Evolutionary conservation across 352 stramenopile species (phyloP).

Genomic region (Pythium volutum): DNA sequence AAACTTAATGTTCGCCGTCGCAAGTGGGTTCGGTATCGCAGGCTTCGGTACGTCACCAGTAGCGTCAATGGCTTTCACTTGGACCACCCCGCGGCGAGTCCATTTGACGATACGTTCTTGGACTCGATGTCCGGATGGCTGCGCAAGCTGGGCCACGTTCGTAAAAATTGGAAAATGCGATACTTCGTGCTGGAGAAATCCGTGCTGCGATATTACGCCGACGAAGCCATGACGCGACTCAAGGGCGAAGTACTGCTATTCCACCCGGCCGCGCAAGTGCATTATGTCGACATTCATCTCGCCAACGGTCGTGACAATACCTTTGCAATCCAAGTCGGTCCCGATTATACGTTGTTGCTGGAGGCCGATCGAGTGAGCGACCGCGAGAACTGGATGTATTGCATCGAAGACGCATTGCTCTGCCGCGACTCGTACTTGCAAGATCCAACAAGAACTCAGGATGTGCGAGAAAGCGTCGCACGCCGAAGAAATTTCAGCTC

Average conservation of each 20-base stretch:
- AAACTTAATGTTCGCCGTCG: slow-evolving; percentile 55
- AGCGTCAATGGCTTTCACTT: neutral
- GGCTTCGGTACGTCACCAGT: slow-evolving; percentile 24
- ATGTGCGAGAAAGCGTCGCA: slow-evolving; percentile 54
- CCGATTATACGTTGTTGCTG: slow-evolving; percentile 57
- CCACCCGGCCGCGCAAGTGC: slow-evolving; percentile 58
- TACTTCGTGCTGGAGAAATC: slow-evolving; percentile 76
- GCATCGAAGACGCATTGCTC: slow-evolving; percentile 68
- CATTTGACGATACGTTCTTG: slow-evolving; percentile 68
- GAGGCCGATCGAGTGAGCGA: slow-evolving; percentile 55
- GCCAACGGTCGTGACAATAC: slow-evolving; percentile 46
- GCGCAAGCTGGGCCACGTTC: slow-evolving; percentile 59
- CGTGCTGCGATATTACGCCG: slow-evolving; percentile 62
- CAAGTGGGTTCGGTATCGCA: slow-evolving; percentile 68
- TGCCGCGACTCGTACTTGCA: slow-evolving; percentile 72
- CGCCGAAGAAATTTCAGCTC: slow-evolving; percentile 53
- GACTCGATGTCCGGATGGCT: slow-evolving; percentile 75
- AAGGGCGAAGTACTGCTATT: slow-evolving; percentile 80
- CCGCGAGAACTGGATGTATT: slow-evolving; percentile 80
- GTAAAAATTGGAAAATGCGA: slow-evolving; percentile 76
- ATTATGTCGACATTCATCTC: slow-evolving; percentile 69
- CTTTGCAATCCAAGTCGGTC: slow-evolving; percentile 61
- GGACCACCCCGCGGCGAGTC: slow-evolving; percentile 13
- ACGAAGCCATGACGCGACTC: slow-evolving; percentile 45
- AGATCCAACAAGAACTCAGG: slow-evolving; percentile 31